Conservation (phyloP, 176 grass and related monocot species). For the Rhynchospora tenuis region DNA sequence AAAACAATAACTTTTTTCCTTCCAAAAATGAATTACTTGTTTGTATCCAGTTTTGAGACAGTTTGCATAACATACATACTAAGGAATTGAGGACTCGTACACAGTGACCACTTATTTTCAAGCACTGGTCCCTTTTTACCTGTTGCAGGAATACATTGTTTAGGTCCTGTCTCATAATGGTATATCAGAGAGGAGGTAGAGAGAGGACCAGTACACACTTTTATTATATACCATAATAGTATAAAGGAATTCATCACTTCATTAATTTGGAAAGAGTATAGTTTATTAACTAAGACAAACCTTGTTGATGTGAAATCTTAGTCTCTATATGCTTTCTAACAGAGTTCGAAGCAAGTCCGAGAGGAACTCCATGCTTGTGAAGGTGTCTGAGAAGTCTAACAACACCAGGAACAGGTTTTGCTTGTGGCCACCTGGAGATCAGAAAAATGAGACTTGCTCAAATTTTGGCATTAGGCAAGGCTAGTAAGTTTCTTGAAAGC, state of each 20-base stretch:
- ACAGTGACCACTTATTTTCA: too few species aligned
- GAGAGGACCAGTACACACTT: too few species aligned
- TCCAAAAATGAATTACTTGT: too few species aligned
- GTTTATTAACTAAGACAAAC: slow-evolving; percentile 16
- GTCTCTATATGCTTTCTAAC: slow-evolving; percentile 59
- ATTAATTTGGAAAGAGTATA: not conserved
- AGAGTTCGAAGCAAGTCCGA: slow-evolving; percentile 89
- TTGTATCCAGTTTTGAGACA: too few species aligned
- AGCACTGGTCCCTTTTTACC: too few species aligned
- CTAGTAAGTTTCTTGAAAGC: not conserved
- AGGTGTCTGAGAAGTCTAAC: slow-evolving; percentile 72
- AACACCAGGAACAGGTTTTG: slow-evolving; percentile 64
- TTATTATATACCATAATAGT: too few species aligned
- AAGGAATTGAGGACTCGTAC: too few species aligned
- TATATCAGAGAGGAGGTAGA: too few species aligned
- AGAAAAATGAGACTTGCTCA: not conserved
- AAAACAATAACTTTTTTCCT: not conserved
- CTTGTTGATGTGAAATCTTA: slow-evolving; percentile 52
- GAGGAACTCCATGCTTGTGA: slow-evolving; percentile 49
- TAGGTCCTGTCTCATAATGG: too few species aligned
- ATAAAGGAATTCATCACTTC: not conserved
- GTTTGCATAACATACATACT: too few species aligned
- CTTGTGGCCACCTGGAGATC: slow-evolving; percentile 53
- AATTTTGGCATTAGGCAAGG: not conserved
- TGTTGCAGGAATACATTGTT: too few species aligned